Evolutionary conservation across 2,329 filamentous ascomycete genomes (phyloP), one percentile per base, ranked within the genome.

Genomic region (Alternaria metachromatica): DNA sequence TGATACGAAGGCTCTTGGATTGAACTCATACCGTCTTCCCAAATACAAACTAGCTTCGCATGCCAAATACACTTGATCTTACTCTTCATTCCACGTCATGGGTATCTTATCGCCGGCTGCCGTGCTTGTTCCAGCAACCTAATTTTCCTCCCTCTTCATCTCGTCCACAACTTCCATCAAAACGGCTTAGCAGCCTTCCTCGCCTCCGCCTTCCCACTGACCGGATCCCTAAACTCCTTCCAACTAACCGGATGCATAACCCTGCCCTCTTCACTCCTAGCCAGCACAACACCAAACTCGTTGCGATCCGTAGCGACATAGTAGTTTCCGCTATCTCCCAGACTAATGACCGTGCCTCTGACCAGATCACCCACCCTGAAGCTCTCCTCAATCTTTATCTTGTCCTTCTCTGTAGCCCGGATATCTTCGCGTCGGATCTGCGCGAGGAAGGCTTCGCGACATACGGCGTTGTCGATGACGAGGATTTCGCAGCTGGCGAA

Each of bases 181-280:
- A 92, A 92, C 25, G 96, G 96, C 82, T 96, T 96, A 20, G 96
- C 96, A 63, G 97, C 96, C 84, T 99, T 99, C 79, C 96, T 89
- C 69, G 83, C 82, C 86, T 98, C 96, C 70, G 85, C 89, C 49
- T 84, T 76, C 4, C 93, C 94, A 7, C 91, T 96, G 75, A 91
- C 88, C 0, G 90, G 89, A 83, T 98, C 95, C 76, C 88, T 87
- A 83, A 96, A 97, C 82, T 98, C 95, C 83, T 91, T 96, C 96
- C 96, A 99, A 80, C 90, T 96, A 59, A 97, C 87, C 2, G 96
- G 95, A 74, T 92, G 91, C 94, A 98, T 97, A 72, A 92, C 88
- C 81, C 96, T 95, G 1, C 94, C 94, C 3, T 87, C 88, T 78
- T 97, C 93, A 77, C 93, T 96, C 71, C 88, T 90, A 10, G 95